These are phyloP conservation scores for Kurtzmaniella quercitrusa DNA, from an alignment of 1,139 yeast species.

Conservation along the genomic window DNA sequence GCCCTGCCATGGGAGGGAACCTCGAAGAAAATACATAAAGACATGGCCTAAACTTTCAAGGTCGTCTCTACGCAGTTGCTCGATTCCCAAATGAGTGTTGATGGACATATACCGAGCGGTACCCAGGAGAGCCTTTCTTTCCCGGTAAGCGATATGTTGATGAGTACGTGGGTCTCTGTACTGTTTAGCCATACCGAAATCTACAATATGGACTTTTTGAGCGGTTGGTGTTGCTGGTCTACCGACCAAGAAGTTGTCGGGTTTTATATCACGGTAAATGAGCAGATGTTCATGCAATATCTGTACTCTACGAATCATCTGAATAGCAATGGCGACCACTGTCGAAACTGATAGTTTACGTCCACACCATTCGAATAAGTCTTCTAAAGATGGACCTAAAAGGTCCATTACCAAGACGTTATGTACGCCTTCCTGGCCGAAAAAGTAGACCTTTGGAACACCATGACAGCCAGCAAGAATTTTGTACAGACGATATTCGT, in stretches of 20 bases:
- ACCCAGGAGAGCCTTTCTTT: conserved; percentile 89
- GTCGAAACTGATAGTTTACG: conserved; percentile 84
- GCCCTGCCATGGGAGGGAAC: conserved; percentile 98
- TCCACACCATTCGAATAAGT: conserved; percentile 97
- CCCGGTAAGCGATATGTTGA: conserved; percentile 94
- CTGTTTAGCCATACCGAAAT: conserved; percentile 97
- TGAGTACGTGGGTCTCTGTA: conserved; percentile 93
- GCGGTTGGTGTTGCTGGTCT: conserved; percentile 52
- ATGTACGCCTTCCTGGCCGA: conserved; percentile 97
- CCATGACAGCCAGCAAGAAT: conserved; percentile 77
- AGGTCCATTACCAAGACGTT: conserved; percentile 90
- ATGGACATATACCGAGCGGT: conserved; percentile 98
- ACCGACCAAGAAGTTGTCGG: conserved; percentile 90
- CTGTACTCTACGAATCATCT: conserved; percentile 85
- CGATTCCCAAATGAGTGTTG: conserved; percentile 95
- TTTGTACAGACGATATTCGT: conserved; percentile 90
- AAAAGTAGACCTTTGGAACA: conserved; percentile 91
- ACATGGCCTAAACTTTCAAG: conserved; percentile 95
- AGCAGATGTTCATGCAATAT: conserved; percentile 85
- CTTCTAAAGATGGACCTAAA: conserved; percentile 93
- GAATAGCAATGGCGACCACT: conserved; percentile 85
- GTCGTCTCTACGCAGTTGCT: conserved; percentile 94
- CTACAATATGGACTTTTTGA: conserved; percentile 62
- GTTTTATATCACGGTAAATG: conserved; percentile 92
- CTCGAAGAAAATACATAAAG: conserved; percentile 86